Conservation (phyloP, 2,329 filamentous ascomycete genomes). For the Ophiostoma tasmaniense region DNA sequence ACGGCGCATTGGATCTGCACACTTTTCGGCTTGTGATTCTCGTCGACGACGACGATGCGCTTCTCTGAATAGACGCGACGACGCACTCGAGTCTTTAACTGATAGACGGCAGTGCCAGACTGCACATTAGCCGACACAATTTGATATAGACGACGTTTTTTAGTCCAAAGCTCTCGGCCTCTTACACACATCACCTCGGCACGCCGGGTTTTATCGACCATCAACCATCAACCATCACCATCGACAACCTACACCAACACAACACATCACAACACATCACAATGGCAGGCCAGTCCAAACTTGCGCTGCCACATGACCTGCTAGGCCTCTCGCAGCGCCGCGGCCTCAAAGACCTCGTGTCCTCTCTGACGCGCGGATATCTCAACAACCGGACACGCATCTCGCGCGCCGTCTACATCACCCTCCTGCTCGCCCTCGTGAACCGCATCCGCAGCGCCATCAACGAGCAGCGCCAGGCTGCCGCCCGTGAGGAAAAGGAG, state of each 20-base stretch:
- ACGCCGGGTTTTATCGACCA: neutral
- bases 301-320: slow-evolving; percentile 43
- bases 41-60: neutral
- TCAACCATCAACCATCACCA: neutral
- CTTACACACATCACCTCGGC: neutral
- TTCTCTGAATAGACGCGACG: slow-evolving; percentile 4
- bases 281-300: slow-evolving; percentile 59
- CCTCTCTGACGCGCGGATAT: slow-evolving; percentile 63
- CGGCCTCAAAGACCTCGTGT: slow-evolving; percentile 56
- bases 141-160: neutral
- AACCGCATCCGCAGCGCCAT: slow-evolving; percentile 89
- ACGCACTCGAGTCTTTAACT: neutral
- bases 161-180: neutral
- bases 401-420: slow-evolving; percentile 74
- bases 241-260: neutral
- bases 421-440: slow-evolving; percentile 68
- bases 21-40: slow-evolving; percentile 1
- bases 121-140: neutral
- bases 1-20: neutral
- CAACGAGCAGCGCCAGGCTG: slow-evolving; percentile 65
- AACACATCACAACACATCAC: neutral
- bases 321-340: slow-evolving; percentile 44
- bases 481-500: slow-evolving; percentile 51
- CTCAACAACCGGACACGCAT: slow-evolving; percentile 72
- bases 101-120: neutral